Evolutionary conservation across 192 early-diverging fungal genomes (phyloP).

Genomic region (Coemansia interrupta): DNA sequence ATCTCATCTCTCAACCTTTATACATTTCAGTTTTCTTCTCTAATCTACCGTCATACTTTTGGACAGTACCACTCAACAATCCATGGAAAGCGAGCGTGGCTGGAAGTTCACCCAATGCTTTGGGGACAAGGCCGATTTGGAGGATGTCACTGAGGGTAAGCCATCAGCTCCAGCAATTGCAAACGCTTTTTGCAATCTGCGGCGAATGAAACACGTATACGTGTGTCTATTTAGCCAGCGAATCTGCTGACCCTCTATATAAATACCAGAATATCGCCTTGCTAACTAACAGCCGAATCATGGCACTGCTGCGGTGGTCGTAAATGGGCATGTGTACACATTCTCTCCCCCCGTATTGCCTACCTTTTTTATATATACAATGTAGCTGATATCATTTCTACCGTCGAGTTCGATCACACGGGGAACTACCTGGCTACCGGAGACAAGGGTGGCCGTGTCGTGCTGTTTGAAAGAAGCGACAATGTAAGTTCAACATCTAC

Average conservation of each 20-base stretch:
- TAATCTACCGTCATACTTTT: neutral
- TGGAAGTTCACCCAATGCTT: constrained; percentile 99
- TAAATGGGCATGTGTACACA: neutral
- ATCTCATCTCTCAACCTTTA: neutral
- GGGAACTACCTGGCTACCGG: constrained; percentile 97
- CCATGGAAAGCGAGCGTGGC: constrained; percentile 54
- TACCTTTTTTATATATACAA: constrained; percentile 2
- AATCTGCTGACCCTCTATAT: too few relatives aligned
- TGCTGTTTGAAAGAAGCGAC: constrained; percentile 97
- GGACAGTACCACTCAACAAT: constrained; percentile 4
- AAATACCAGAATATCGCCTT: too few relatives aligned
- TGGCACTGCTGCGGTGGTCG: too few relatives aligned
- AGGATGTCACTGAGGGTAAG: constrained; percentile 98
- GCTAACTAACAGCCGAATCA: too few relatives aligned
- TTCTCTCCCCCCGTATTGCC: neutral
- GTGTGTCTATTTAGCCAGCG: too few relatives aligned
- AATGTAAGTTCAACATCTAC: constrained; percentile 65
- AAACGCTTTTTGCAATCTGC: neutral
- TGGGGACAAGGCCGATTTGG: constrained; percentile 97
- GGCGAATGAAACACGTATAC: too few relatives aligned
- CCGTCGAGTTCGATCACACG: constrained; percentile 96
- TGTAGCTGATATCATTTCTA: constrained; percentile 97
- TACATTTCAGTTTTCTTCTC: constrained; percentile 1
- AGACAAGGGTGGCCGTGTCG: constrained; percentile 95
- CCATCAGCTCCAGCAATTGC: neutral